These are phyloP conservation scores for Pelargonium citronellum DNA, from an alignment of 441 rosid genomes.

Conservation along the genomic window DNA sequence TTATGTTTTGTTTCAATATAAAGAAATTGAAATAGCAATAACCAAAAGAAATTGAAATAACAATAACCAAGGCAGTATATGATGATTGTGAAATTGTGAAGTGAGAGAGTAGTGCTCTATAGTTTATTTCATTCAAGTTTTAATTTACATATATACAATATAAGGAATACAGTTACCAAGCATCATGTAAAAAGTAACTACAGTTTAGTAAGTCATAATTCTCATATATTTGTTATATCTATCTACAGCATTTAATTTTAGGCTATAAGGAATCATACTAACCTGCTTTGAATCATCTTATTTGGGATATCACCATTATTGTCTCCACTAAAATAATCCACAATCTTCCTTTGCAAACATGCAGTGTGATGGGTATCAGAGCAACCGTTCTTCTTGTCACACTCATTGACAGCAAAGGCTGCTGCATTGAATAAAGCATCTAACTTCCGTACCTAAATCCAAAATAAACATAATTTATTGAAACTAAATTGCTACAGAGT, in stretches of 20 bases:
- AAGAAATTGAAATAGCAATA: too few species aligned
- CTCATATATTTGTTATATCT: slow-evolving; percentile 11
- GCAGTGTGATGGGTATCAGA: slow-evolving; percentile 40
- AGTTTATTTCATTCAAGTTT: background rate
- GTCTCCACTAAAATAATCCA: slow-evolving; percentile 48
- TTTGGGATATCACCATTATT: slow-evolving; percentile 23
- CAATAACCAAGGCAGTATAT: too few species aligned
- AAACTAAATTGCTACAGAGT: slow-evolving; percentile 12
- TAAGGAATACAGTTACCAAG: background rate
- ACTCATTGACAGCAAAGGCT: slow-evolving; percentile 32
- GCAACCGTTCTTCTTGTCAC: slow-evolving; percentile 46
- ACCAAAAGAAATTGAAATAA: too few species aligned
- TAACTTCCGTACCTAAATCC: slow-evolving; percentile 42
- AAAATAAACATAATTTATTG: slow-evolving; percentile 9
- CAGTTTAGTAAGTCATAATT: background rate
- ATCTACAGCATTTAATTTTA: background rate
- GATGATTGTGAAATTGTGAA: too few species aligned
- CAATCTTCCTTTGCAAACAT: slow-evolving; percentile 49
- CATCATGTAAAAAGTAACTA: background rate
- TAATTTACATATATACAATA: background rate
- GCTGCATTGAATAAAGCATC: slow-evolving; percentile 50
- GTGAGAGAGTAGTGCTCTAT: background rate
- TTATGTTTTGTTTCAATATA: too few species aligned
- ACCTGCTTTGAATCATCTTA: slow-evolving; percentile 49
- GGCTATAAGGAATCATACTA: slow-evolving; percentile 17